Percentiles rank a stretch among this genome's conserved stretches.
Evolutionary conservation across 2,329 filamentous ascomycete genomes (phyloP).

Genomic region (Aureobasidium sp.): DNA sequence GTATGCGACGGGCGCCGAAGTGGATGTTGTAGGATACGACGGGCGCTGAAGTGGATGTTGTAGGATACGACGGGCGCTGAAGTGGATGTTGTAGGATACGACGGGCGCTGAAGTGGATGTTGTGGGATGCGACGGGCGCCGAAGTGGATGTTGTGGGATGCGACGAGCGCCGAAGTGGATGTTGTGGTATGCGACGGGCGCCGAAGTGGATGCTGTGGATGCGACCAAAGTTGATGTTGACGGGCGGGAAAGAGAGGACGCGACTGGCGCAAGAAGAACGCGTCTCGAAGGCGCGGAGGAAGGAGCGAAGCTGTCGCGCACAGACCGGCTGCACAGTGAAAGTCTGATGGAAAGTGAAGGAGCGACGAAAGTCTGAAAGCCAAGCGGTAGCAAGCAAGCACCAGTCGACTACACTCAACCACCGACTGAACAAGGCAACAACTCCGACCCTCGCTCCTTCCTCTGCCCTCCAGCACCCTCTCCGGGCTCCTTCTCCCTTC

Average conservation of each 20-base stretch:
- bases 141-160: too few relatives aligned
- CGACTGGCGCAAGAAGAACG: not conserved
- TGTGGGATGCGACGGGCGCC: not conserved
- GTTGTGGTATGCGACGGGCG: not conserved
- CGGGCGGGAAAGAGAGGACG: not conserved
- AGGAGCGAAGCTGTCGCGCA: not conserved
- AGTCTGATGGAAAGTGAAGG: conserved; percentile 1
- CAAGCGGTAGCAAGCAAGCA: not conserved
- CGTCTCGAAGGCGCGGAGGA: not conserved
- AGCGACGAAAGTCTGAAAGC: conserved; percentile 2
- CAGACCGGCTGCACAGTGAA: not conserved
- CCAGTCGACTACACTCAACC: not conserved
- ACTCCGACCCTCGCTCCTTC: not conserved
- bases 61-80: not conserved
- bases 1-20: not conserved
- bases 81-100: not conserved
- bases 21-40: not conserved
- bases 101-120: not conserved
- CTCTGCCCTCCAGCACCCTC: not conserved
- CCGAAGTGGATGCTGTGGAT: not conserved
- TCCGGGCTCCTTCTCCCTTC: not conserved
- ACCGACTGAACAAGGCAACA: not conserved
- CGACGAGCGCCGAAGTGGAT: not conserved
- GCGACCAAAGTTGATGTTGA: not conserved
- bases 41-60: not conserved